Evolutionary conservation across 768 basidiomycete genomes (phyloP).

Genomic region (Leccinum rimulosum): DNA sequence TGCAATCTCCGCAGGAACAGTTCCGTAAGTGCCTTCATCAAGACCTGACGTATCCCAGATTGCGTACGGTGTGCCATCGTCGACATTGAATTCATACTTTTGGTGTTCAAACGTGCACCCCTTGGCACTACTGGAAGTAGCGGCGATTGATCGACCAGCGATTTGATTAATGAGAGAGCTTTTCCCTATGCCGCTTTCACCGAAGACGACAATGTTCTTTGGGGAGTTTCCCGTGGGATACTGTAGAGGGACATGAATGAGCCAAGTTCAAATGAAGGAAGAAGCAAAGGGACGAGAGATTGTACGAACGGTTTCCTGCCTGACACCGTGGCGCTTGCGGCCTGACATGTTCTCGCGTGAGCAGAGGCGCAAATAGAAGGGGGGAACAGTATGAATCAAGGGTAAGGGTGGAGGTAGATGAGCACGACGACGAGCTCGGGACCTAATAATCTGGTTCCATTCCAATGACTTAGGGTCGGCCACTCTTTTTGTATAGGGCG

Average conservation of each 20-base stretch:
- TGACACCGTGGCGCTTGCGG: constrained; percentile 13
- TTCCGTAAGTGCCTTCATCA: constrained; percentile 34
- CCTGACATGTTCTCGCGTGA: constrained; percentile 16
- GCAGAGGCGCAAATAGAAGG: neutral
- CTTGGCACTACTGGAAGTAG: constrained; percentile 30
- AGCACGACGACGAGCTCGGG: constrained; percentile 6
- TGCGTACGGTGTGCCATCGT: constrained; percentile 19
- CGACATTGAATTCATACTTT: constrained; percentile 27
- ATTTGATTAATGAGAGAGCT: constrained; percentile 45
- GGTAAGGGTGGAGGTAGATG: neutral
- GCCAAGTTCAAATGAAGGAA: neutral
- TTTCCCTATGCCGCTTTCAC: constrained; percentile 35
- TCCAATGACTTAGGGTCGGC: constrained; percentile 2
- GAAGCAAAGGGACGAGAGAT: constrained; percentile 4
- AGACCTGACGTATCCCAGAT: constrained; percentile 42
- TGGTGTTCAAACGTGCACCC: constrained; percentile 36
- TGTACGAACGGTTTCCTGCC: constrained; percentile 10
- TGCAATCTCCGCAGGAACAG: constrained; percentile 30
- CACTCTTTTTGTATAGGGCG: constrained; percentile 21
- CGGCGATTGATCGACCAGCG: constrained; percentile 37
- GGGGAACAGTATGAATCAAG: neutral
- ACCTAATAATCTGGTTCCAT: constrained; percentile 3
- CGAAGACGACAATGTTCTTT: constrained; percentile 29
- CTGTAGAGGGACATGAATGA: constrained; percentile 9
- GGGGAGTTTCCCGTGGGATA: constrained; percentile 8